Evolutionary conservation across 208 protist genomes (phyloP), one percentile per base, ranked within the genome.

Genomic region (Tetramitus jugosus): DNA sequence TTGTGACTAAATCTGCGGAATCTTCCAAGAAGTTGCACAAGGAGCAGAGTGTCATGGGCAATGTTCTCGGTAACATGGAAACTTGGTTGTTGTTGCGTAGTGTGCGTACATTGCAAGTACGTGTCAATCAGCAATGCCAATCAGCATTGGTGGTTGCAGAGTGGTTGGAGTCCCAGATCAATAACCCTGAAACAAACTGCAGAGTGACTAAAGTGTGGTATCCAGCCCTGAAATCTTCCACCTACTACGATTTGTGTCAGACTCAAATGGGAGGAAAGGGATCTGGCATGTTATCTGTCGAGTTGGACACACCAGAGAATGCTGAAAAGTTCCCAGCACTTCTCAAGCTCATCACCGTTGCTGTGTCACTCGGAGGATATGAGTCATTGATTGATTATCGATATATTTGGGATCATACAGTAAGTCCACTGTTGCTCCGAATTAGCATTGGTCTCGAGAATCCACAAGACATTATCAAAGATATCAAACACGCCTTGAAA

Each of bases 361-460:
- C 86, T 7, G 81, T 82, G 10, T 85, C 82, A 53, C 60, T 89
- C 17, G 86, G 86, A 14, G 84, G 86, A 53, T 61, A 79, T 14
- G 68, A 83, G 13, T 79, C 84, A 0, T 81, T 86, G 0, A 76
- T 85, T 33, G 78, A 67, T 23, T 68, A 42, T 74, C 87, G 68
- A 60, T 77, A 45, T 7, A 39, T 43, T 10, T 62, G 8, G 42
- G 75, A 56, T 56, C 35, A n/a, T 68, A 31, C 0, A 6, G 53
- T 86, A 0, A 23, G 45, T 7, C n/a, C 39, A 14, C 40, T 61
- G 45, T 33, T 89, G 56, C 45, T 89, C 0, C 67, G 86, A 42
- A 40, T 89, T 23, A 82, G 68, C 14, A 64, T 89, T 31, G 86
- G 86, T 1, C 49, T 89, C 10, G 86, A 89, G 76, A 26, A 80